Base-by-base conservation (phyloP, 257 asterid genomes). In the Nicotiana noctiflora region DNA sequence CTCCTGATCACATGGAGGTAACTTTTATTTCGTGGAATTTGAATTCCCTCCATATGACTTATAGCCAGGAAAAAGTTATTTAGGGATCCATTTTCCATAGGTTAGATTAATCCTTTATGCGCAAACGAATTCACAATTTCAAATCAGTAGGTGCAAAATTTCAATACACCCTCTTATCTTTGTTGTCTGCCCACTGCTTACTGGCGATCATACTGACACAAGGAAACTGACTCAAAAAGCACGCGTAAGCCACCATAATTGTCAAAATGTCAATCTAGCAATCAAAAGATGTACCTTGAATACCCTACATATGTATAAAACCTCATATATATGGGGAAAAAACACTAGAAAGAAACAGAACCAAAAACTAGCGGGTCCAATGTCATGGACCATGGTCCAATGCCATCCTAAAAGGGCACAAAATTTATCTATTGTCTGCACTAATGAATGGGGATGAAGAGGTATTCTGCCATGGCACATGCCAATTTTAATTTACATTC, bases 401-500 rank as follows among this genome's bases (percentile, higher is more conserved):
- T 72, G 78, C 15, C 31, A 23, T 72, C 78, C 57, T 14, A 1
- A 72, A 72, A 46, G 78, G 78, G 78, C 40, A 72, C 78, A 72
- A 13, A 46, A 46, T 46, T 13, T 46, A 72, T 49, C 78, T 72
- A 23, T 46, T 15, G 15, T 72, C 78, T 72, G 77, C 34, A 72
- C 23, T 46, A 46, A 23, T 72, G 40, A 72, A 72, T 72, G 61
- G 68, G 25, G 56, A 23, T 46, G 19, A 72, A 21, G 8, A 70
- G 25, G 78, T 72, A 72, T 61, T 72, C 60, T 72, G 78, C 23
- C 17, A 23, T 72, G 60, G 60, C 78, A 72, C 78, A 72, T 72
- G 78, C 23, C 60, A 46, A 49, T 13, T 14, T 23, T 46, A 13
- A 72, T 61, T 61, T 46, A 40, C 21, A 44, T 25, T 72, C 21